Evolutionary conservation across 106 monocot genomes (phyloP).

Genomic region (Alisma plantagoaquatica): DNA sequence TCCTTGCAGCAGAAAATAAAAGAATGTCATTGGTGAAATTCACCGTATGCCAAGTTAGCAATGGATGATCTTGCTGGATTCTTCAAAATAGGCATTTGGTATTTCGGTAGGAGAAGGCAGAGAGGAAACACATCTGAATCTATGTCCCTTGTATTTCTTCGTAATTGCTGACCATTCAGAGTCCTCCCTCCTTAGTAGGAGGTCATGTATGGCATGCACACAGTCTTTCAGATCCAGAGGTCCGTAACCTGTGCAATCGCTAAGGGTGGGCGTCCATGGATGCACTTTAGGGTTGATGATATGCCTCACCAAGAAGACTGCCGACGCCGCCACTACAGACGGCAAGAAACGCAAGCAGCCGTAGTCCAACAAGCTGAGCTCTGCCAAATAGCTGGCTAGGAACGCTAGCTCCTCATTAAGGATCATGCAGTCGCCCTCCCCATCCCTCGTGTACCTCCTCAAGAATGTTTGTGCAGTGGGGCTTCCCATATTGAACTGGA

Average conservation of each 20-base stretch:
- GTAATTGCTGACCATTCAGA: slow-evolving; percentile 34
- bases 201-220: slow-evolving; percentile 34
- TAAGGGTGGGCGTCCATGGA: slow-evolving; percentile 41
- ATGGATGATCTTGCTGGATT: no score
- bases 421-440: slow-evolving; percentile 17
- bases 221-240: slow-evolving; percentile 46
- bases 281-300: slow-evolving; percentile 26
- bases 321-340: slow-evolving; percentile 51
- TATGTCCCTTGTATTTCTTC: slow-evolving; percentile 57
- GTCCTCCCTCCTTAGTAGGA: slow-evolving; percentile 36
- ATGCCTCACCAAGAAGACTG: slow-evolving; percentile 55
- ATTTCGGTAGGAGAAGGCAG: slow-evolving; percentile 5
- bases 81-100: slow-evolving; percentile 12
- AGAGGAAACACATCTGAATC: slow-evolving; percentile 14
- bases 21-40: no score
- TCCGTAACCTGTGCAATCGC: slow-evolving; percentile 27
- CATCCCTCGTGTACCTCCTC: slow-evolving; percentile 29
- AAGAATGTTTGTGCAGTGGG: slow-evolving; percentile 76
- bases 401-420: slow-evolving; percentile 33
- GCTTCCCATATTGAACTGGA: slow-evolving; percentile 81
- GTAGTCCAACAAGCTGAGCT: slow-evolving; percentile 56
- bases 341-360: slow-evolving; percentile 40
- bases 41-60: no score
- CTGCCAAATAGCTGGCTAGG: slow-evolving; percentile 51
- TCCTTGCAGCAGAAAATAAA: no score